A percentile compares a stretch with the other conserved stretches of the same genome.
Conservation (phyloP, 495 filamentous ascomycete genomes). For the Podospora pseudoanserina region DNA sequence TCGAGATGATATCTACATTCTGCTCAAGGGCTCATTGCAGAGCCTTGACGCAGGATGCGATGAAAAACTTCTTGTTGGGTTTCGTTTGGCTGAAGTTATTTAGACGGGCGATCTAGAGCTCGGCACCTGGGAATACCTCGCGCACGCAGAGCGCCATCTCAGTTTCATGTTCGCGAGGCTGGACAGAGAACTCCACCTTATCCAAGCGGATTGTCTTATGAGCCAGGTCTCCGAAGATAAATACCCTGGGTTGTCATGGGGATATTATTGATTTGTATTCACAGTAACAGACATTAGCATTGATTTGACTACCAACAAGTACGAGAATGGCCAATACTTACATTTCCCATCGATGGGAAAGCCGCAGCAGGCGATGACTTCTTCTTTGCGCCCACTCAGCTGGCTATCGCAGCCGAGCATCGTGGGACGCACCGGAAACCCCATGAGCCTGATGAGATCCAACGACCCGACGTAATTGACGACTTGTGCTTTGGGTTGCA, state of each 20-base stretch:
- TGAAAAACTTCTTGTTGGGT: background rate
- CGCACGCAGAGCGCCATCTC: background rate
- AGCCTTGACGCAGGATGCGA: background rate
- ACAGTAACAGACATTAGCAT: too few relatives aligned
- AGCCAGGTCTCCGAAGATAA: too few relatives aligned
- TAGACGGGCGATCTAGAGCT: background rate
- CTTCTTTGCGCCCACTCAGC: background rate
- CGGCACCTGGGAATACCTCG: background rate
- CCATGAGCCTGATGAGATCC: background rate
- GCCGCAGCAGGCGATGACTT: background rate
- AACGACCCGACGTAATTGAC: background rate
- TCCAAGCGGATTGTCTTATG: background rate
- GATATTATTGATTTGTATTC: too few relatives aligned
- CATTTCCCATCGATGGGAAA: too few relatives aligned
- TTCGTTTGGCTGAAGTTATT: background rate
- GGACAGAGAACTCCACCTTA: background rate
- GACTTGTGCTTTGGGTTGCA: background rate
- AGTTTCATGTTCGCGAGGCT: background rate
- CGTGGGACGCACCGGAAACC: background rate
- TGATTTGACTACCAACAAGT: too few relatives aligned
- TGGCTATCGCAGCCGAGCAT: background rate
- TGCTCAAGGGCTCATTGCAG: background rate
- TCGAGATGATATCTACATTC: background rate
- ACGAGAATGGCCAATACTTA: too few relatives aligned
- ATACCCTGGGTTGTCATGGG: too few relatives aligned